These are phyloP conservation scores for Gaeumannomyces tritici DNA, from an alignment of 2,329 filamentous ascomycete genomes.

Conservation along the genomic window DNA sequence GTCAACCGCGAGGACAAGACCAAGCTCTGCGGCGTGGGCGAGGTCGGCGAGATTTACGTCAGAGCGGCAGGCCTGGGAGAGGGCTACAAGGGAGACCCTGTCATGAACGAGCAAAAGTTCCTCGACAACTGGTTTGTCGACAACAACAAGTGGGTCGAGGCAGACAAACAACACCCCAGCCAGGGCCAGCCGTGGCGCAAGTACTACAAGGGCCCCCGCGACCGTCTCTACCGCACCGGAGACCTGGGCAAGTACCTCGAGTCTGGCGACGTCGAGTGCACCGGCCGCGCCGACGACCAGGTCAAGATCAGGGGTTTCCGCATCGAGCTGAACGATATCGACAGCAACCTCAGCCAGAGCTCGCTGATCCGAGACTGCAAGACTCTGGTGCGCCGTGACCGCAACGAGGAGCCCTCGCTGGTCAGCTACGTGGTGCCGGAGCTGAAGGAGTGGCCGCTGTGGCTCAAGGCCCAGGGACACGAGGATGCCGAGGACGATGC, in stretches of 20 bases:
- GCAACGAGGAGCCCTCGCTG: conserved; percentile 74
- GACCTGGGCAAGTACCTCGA: conserved; percentile 72
- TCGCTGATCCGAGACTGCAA: conserved; percentile 74
- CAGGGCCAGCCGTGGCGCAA: conserved; percentile 62
- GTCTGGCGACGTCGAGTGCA: conserved; percentile 62
- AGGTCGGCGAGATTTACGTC: conserved; percentile 77
- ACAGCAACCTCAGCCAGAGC: conserved; percentile 67
- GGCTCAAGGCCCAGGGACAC: conserved; percentile 45
- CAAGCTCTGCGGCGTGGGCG: conserved; percentile 67
- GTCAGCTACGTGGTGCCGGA: conserved; percentile 90
- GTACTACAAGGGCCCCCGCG: conserved; percentile 71
- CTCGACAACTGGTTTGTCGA: conserved; percentile 81
- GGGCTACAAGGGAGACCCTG: conserved; percentile 35
- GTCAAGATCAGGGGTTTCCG: conserved; percentile 95
- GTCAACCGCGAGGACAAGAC: conserved; percentile 59
- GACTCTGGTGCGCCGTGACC: conserved; percentile 75
- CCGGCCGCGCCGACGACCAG: conserved; percentile 69
- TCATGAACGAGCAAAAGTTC: conserved; percentile 66
- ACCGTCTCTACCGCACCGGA: conserved; percentile 79
- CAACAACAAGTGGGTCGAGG: conserved; percentile 55
- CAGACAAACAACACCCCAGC: conserved; percentile 40
- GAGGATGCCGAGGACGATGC: conserved; percentile 49
- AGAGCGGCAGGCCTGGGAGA: conserved; percentile 77
- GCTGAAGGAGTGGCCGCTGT: conserved; percentile 61
- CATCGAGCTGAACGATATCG: conserved; percentile 91